A percentile compares a stretch with the other conserved stretches of the same genome.
phyloP scores from a whole-genome alignment of 345 rosid species.

The Aquilaria sinensis region DNA sequence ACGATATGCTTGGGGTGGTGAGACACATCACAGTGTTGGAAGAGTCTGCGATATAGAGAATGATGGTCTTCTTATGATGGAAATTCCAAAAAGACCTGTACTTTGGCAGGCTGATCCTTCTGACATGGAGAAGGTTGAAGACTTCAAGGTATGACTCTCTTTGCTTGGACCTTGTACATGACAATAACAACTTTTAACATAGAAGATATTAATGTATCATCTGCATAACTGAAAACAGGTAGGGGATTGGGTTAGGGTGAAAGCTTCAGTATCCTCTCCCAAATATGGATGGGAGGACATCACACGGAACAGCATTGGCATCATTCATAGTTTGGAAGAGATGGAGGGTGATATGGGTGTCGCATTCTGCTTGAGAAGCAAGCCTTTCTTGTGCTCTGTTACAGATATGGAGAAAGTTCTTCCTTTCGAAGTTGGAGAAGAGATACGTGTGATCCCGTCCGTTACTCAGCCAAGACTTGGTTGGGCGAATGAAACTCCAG shows the following conservation, averaged over 20 bases:
- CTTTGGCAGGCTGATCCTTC: constrained; percentile 99
- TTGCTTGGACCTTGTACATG: not conserved
- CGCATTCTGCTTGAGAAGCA: constrained; percentile 93
- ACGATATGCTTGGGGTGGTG: constrained; percentile 98
- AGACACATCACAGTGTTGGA: constrained; percentile 99
- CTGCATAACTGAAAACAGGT: constrained; percentile 43
- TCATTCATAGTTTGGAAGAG: constrained; percentile 92
- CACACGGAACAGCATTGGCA: constrained; percentile 70
- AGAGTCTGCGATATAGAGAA: constrained; percentile 83
- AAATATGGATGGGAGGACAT: constrained; percentile 98
- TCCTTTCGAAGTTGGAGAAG: constrained; percentile 87
- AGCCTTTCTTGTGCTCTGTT: constrained; percentile 84
- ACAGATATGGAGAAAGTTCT: constrained; percentile 89
- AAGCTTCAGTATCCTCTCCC: constrained; percentile 93
- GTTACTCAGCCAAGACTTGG: constrained; percentile 90
- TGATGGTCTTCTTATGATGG: constrained; percentile 90
- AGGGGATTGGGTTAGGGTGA: constrained; percentile 96
- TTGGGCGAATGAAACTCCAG: constrained; percentile 96
- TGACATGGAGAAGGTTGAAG: constrained; percentile 97
- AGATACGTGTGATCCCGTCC: constrained; percentile 72
- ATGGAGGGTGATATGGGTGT: constrained; percentile 93
- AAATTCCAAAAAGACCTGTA: constrained; percentile 84
- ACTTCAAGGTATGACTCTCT: constrained; percentile 63
- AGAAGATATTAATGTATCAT: constrained; percentile 3
- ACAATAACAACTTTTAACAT: not conserved